phyloP scores from a whole-genome alignment of 106 monocot genomes.

The Amphibolis antarctica region DNA sequence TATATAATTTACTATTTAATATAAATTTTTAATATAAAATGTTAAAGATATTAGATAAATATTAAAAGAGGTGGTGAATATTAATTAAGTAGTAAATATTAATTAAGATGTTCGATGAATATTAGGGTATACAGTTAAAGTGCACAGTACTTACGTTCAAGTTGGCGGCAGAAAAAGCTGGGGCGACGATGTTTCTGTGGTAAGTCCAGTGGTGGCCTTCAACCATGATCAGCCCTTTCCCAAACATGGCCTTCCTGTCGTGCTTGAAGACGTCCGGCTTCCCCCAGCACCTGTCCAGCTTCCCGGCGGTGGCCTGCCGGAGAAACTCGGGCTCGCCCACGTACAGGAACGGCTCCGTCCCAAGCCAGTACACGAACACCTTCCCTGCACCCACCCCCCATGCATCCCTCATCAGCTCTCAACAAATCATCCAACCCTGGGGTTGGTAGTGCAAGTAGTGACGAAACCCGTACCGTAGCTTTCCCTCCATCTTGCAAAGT shows the following conservation, averaged over 20 bases:
- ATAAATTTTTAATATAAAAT: no score
- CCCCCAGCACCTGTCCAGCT: conserved; percentile 12
- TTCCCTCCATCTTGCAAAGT: conserved; percentile 64
- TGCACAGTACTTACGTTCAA: conserved; percentile 29
- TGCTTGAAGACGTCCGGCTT: conserved; percentile 44
- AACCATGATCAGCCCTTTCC: conserved; percentile 46
- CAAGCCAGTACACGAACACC: conserved; percentile 79
- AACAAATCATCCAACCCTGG: not conserved
- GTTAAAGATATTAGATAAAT: no score
- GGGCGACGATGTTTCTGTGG: conserved; percentile 48
- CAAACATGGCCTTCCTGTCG: conserved; percentile 66
- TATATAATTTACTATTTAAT: no score
- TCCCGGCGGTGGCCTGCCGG: conserved; percentile 4
- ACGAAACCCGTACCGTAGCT: conserved; percentile 29
- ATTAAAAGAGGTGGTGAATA: no score
- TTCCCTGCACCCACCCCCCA: conserved; percentile 30
- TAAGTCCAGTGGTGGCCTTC: conserved; percentile 54
- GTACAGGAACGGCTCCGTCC: conserved; percentile 58
- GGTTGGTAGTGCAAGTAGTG: not conserved
- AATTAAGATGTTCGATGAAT: no score
- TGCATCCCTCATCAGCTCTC: not conserved
- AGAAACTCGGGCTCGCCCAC: conserved; percentile 20
- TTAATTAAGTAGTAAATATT: no score
- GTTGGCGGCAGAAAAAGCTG: conserved; percentile 52
- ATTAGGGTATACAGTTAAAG: not conserved